phyloP scores from a whole-genome alignment of 1,284 basidiomycete genomes.

The Tilletia horrida region DNA sequence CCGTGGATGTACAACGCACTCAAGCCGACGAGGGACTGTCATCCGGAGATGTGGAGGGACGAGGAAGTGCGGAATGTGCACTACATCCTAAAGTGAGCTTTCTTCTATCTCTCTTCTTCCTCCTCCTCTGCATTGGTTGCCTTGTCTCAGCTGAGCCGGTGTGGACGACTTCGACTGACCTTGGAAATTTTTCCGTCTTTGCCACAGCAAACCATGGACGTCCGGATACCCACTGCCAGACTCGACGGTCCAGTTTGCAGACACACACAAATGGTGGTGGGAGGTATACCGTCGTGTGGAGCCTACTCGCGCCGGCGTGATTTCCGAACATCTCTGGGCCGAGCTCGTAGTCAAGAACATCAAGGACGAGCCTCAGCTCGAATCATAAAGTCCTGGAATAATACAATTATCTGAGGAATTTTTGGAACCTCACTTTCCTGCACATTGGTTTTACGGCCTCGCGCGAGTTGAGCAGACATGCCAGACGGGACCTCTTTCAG shows the following conservation, averaged over 20 bases:
- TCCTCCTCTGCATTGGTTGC: background rate
- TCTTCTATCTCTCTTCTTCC: background rate
- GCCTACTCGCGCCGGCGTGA: background rate
- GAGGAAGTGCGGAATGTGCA: slow-evolving; percentile 62
- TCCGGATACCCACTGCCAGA: slow-evolving; percentile 26
- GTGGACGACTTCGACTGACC: too few species aligned
- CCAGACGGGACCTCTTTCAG: too few species aligned
- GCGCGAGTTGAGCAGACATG: too few species aligned
- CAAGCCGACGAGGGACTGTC: slow-evolving; percentile 70
- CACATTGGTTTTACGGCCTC: too few species aligned
- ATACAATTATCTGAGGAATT: too few species aligned
- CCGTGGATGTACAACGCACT: slow-evolving; percentile 82
- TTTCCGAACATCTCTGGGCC: slow-evolving; percentile 4
- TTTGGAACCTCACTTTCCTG: too few species aligned
- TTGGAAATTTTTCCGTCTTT: background rate
- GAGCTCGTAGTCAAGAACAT: slow-evolving; percentile 3
- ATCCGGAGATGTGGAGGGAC: slow-evolving; percentile 71
- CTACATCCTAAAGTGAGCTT: slow-evolving; percentile 40
- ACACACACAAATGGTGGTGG: slow-evolving; percentile 48
- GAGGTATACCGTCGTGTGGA: slow-evolving; percentile 23
- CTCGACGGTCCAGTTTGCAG: slow-evolving; percentile 28
- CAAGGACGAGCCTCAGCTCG: slow-evolving; percentile 17
- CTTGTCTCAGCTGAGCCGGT: background rate
- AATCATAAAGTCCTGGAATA: background rate
- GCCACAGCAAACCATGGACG: slow-evolving; percentile 40